Evolutionary conservation across 2,329 filamentous ascomycete genomes (phyloP).

Genomic region (Colletotrichum liriopes): DNA sequence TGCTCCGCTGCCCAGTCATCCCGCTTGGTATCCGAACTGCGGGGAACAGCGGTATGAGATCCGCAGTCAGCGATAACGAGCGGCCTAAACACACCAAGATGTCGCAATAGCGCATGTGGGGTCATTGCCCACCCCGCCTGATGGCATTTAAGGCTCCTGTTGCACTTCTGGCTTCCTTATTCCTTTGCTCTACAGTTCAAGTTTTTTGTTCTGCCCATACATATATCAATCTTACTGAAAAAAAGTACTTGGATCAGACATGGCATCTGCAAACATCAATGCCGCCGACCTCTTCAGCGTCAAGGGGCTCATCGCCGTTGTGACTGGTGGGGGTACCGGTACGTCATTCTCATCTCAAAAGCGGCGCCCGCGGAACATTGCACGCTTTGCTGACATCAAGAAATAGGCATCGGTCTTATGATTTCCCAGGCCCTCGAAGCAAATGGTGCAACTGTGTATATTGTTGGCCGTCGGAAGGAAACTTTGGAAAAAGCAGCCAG

Average conservation of each 20-base stretch:
- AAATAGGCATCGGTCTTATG: constrained; percentile 64
- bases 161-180: background rate
- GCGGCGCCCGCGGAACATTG: background rate
- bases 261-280: constrained; percentile 42
- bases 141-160: background rate
- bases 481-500: constrained; percentile 58
- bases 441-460: constrained; percentile 68
- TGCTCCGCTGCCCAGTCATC: background rate
- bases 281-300: constrained; percentile 60
- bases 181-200: background rate
- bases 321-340: constrained; percentile 65
- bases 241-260: background rate
- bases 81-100: constrained; percentile 7
- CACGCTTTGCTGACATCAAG: background rate
- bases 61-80: constrained; percentile 1
- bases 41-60: constrained; percentile 6
- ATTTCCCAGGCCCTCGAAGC: constrained; percentile 64
- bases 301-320: constrained; percentile 67
- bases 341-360: constrained; percentile 1
- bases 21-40: constrained; percentile 12
- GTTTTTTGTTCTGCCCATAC: no score
- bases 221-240: background rate
- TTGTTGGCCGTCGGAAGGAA: constrained; percentile 64
- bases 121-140: constrained; percentile 25
- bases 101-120: constrained; percentile 37